Conservation (phyloP, 768 basidiomycete genomes). For the Crucibulum laeve region DNA sequence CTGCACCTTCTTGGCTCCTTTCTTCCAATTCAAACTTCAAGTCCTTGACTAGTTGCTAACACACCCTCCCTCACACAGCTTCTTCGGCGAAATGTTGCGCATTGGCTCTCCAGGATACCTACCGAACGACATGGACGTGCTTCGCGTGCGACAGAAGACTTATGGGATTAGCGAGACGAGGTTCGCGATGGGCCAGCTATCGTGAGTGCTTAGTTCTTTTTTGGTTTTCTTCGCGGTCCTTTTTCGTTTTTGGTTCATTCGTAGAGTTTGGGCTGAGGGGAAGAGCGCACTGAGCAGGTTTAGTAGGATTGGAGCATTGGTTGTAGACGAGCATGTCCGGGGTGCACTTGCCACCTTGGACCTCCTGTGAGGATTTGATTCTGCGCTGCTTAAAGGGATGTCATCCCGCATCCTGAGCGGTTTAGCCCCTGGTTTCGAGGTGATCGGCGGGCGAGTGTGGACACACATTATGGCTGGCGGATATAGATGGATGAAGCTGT, state of each 20-base stretch:
- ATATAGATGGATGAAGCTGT: too few species aligned
- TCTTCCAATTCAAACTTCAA: background rate
- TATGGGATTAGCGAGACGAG: conserved; percentile 89
- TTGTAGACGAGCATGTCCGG: too few species aligned
- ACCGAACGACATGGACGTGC: conserved; percentile 82
- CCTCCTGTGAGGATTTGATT: too few species aligned
- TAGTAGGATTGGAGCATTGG: too few species aligned
- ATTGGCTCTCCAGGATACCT: conserved; percentile 80
- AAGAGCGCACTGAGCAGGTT: too few species aligned
- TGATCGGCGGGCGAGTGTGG: too few species aligned
- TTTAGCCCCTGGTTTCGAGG: too few species aligned
- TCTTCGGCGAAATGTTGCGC: conserved; percentile 81
- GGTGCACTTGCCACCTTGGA: too few species aligned
- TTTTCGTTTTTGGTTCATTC: conserved; percentile 1
- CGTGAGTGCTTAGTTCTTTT: conserved; percentile 31
- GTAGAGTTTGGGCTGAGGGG: background rate
- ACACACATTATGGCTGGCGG: background rate
- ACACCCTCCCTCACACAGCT: conserved; percentile 42
- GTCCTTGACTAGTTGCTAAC: background rate
- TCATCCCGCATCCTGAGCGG: too few species aligned
- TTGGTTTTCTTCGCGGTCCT: background rate
- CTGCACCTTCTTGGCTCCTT: background rate
- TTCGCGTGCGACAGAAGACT: conserved; percentile 85
- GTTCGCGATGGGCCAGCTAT: conserved; percentile 65
- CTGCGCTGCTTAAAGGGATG: too few species aligned